Evolutionary conservation across 1,139 yeast species (phyloP).

Genomic region (Scheffersomyces segobiensis): DNA sequence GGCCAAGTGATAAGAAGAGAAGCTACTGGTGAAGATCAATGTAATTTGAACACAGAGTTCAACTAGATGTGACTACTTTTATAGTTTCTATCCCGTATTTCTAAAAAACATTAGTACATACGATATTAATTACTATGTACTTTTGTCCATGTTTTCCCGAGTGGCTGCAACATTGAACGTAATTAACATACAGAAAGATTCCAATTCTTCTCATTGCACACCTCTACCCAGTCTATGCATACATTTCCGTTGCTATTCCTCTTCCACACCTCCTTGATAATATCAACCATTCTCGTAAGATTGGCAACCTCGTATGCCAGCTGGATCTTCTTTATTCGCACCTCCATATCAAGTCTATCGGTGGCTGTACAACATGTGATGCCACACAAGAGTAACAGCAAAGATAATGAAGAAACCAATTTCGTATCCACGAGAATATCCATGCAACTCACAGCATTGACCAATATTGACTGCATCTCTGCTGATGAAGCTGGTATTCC

Average conservation of each 20-base stretch:
- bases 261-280: slow-evolving; percentile 8
- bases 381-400: slow-evolving; percentile 14
- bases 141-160: neutral
- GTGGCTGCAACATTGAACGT: neutral
- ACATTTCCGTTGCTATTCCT: slow-evolving; percentile 3
- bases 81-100: too few relatives aligned
- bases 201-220: slow-evolving; percentile 7
- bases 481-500: slow-evolving; percentile 1
- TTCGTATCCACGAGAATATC: slow-evolving; percentile 4
- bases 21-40: too few relatives aligned
- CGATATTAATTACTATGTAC: neutral
- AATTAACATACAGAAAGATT: slow-evolving; percentile 3
- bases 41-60: too few relatives aligned
- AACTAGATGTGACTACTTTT: too few relatives aligned
- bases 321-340: slow-evolving; percentile 9
- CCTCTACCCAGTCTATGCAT: slow-evolving; percentile 7
- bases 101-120: neutral
- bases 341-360: slow-evolving; percentile 12
- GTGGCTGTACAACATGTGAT: slow-evolving; percentile 10
- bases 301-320: slow-evolving; percentile 9
- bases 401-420: slow-evolving; percentile 7
- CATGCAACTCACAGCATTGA: slow-evolving; percentile 1
- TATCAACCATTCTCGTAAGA: slow-evolving; percentile 4
- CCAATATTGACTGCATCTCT: slow-evolving; percentile 6
- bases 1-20: neutral